Evolutionary conservation across 192 early-diverging fungal genomes (phyloP).

Genomic region (Dissophora ornata): DNA sequence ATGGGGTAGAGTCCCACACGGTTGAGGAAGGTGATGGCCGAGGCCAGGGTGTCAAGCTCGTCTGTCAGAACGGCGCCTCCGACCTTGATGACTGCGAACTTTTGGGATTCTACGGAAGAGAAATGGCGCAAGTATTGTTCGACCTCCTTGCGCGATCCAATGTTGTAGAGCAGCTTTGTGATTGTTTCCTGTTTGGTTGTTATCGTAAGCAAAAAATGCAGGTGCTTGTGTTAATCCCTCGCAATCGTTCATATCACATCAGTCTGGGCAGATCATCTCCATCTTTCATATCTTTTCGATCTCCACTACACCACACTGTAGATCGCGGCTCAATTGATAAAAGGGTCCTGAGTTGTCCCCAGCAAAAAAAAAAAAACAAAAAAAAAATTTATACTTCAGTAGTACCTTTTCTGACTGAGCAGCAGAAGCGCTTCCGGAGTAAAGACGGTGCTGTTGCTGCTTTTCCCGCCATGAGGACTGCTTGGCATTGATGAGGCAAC

Average conservation of each 20-base stretch:
- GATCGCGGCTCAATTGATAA: too few relatives aligned
- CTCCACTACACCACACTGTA: too few relatives aligned
- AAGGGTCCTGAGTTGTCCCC: not conserved
- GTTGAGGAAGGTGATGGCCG: slow-evolving; percentile 95
- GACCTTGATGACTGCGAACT: slow-evolving; percentile 99
- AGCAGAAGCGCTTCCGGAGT: slow-evolving; percentile 40
- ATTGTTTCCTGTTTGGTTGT: slow-evolving; percentile 76
- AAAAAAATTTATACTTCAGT: not conserved
- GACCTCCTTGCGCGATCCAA: slow-evolving; percentile 98
- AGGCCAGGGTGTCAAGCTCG: slow-evolving; percentile 93
- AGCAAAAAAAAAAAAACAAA: slow-evolving; percentile 14
- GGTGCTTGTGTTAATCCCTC: too few relatives aligned
- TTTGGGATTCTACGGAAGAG: slow-evolving; percentile 97
- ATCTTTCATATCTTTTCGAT: too few relatives aligned
- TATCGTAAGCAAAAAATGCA: not conserved
- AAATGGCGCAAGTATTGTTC: slow-evolving; percentile 98
- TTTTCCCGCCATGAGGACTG: slow-evolving; percentile 31
- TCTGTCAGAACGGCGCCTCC: slow-evolving; percentile 96
- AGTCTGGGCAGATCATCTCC: too few relatives aligned
- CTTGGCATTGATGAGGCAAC: slow-evolving; percentile 34
- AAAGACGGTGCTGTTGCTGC: slow-evolving; percentile 9
- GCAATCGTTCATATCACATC: too few relatives aligned
- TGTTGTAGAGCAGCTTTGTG: slow-evolving; percentile 93
- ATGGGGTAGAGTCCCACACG: slow-evolving; percentile 98
- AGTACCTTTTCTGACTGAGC: slow-evolving; percentile 50